Conservation (phyloP, 2,329 filamentous ascomycete species). For the Camillea tinctor region DNA sequence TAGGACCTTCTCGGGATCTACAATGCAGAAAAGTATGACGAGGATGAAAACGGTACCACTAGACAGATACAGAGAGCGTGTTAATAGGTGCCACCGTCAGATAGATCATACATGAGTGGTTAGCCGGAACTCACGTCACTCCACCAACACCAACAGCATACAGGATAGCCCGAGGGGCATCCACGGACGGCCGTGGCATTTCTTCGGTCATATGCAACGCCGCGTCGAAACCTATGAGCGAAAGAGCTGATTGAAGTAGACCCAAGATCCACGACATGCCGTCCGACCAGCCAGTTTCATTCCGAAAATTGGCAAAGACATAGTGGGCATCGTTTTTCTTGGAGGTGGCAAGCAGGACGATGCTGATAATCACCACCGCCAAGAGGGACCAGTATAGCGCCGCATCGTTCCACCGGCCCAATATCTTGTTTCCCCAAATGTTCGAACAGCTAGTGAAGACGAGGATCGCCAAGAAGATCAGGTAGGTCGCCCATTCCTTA, state of each 20-base stretch:
- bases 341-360: slow-evolving; percentile 41
- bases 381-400: slow-evolving; percentile 43
- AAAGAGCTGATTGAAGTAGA: slow-evolving; percentile 40
- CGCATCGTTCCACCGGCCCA: slow-evolving; percentile 42
- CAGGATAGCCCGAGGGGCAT: slow-evolving; percentile 43
- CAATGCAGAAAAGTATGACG: slow-evolving; percentile 42
- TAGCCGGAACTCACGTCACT: slow-evolving; percentile 37
- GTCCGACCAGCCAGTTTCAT: slow-evolving; percentile 45
- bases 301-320: slow-evolving; percentile 45
- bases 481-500: slow-evolving; percentile 40
- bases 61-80: neutral
- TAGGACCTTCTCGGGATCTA: slow-evolving; percentile 36
- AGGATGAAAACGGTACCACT: slow-evolving; percentile 40
- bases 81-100: slow-evolving; percentile 3
- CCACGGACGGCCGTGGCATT: slow-evolving; percentile 41
- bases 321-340: slow-evolving; percentile 41
- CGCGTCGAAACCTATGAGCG: slow-evolving; percentile 44
- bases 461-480: slow-evolving; percentile 41
- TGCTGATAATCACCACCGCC: slow-evolving; percentile 42
- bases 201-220: slow-evolving; percentile 47
- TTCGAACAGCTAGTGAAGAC: slow-evolving; percentile 39
- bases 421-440: slow-evolving; percentile 40
- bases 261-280: slow-evolving; percentile 48
- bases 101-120: neutral
- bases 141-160: slow-evolving; percentile 43